Percentiles rank a stretch among this genome's conserved stretches.
Conservation (phyloP, 2,329 filamentous ascomycete species). For the Aspergillus tubingensis region DNA sequence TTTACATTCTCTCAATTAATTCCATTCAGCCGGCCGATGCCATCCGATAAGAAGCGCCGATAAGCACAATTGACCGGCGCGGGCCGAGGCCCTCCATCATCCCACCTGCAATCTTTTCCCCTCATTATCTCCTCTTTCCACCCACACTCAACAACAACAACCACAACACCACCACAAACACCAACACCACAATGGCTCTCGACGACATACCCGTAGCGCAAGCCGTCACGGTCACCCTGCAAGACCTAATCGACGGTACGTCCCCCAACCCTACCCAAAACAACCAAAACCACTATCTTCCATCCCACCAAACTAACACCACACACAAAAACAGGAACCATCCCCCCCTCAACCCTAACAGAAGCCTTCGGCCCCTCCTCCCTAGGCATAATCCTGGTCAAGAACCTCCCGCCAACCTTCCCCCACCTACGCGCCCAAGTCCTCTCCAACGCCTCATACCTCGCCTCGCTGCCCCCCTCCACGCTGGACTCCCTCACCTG, state of each 20-base stretch:
- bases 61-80: slow-evolving; percentile 19
- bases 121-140: slow-evolving; percentile 1
- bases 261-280: background rate
- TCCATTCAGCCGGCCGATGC: background rate
- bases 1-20: background rate
- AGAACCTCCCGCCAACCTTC: slow-evolving; percentile 75
- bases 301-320: background rate
- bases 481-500: slow-evolving; percentile 44
- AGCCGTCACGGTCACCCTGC: slow-evolving; percentile 51
- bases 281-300: background rate
- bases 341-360: slow-evolving; percentile 48
- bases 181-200: slow-evolving; percentile 20
- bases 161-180: background rate
- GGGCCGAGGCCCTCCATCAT: slow-evolving; percentile 17
- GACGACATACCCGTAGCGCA: slow-evolving; percentile 32
- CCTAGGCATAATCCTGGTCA: slow-evolving; percentile 90
- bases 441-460: slow-evolving; percentile 83
- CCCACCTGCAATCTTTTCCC: background rate
- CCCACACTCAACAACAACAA: background rate
- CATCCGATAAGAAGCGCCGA: slow-evolving; percentile 16
- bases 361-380: slow-evolving; percentile 87
- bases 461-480: slow-evolving; percentile 71
- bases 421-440: slow-evolving; percentile 69
- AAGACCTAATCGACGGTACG: slow-evolving; percentile 51
- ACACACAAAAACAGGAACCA: slow-evolving; percentile 28